phyloP scores from a whole-genome alignment of 2,329 filamentous ascomycete species.

The Neofusicoccum sp. region DNA sequence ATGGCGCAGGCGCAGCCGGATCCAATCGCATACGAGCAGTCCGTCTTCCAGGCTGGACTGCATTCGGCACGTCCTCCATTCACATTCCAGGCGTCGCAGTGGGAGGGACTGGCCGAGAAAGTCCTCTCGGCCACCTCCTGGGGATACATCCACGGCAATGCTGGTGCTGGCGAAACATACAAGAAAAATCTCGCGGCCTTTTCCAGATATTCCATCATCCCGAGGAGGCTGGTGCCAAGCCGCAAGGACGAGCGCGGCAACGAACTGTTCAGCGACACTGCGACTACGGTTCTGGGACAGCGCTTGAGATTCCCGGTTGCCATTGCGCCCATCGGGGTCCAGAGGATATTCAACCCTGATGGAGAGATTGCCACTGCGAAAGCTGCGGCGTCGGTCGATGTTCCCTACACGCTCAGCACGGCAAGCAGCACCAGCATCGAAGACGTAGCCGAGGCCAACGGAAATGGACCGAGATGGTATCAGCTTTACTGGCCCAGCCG shows the following conservation, averaged over 20 bases:
- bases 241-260: background rate
- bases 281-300: slow-evolving; percentile 32
- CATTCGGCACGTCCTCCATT: slow-evolving; percentile 32
- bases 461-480: slow-evolving; percentile 63
- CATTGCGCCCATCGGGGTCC: slow-evolving; percentile 68
- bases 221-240: slow-evolving; percentile 16
- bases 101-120: slow-evolving; percentile 28
- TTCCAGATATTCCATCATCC: slow-evolving; percentile 27
- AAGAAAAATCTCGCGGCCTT: slow-evolving; percentile 31
- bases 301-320: background rate
- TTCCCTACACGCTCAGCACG: slow-evolving; percentile 68
- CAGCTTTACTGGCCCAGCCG: slow-evolving; percentile 74
- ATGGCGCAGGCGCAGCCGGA: background rate
- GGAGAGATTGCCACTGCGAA: slow-evolving; percentile 63
- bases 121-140: slow-evolving; percentile 31
- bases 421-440: slow-evolving; percentile 64
- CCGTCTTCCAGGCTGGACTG: slow-evolving; percentile 33
- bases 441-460: slow-evolving; percentile 60
- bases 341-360: slow-evolving; percentile 64
- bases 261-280: background rate
- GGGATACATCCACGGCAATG: slow-evolving; percentile 36
- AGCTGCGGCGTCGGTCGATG: slow-evolving; percentile 58
- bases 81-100: slow-evolving; percentile 33
- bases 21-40: slow-evolving; percentile 27
- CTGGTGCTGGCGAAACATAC: slow-evolving; percentile 32